Evolutionary conservation across 169 alveolate genomes (phyloP).

Genomic region (Eimeria necatrix): DNA sequence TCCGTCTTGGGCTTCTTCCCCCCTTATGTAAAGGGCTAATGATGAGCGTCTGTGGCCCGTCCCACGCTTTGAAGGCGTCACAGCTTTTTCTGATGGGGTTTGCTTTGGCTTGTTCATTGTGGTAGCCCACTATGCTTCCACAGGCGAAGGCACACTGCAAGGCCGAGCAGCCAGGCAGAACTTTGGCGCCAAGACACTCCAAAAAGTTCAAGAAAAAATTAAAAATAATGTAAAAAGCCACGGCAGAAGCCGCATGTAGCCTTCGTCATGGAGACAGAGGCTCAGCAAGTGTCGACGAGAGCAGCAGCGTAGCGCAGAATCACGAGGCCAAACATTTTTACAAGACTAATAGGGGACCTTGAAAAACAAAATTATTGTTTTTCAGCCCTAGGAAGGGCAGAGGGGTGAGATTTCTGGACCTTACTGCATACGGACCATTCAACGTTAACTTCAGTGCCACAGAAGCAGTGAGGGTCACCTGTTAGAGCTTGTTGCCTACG

Average conservation of each 20-base stretch:
- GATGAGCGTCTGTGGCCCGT: constrained; percentile 70
- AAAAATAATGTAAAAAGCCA: no score
- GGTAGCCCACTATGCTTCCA: not conserved
- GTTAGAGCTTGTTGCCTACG: not conserved
- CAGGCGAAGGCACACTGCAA: constrained; percentile 25
- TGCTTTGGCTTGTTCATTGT: constrained; percentile 68
- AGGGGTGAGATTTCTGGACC: no score
- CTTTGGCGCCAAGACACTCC: not conserved
- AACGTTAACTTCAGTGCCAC: not conserved
- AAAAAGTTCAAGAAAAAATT: no score
- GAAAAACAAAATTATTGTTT: no score
- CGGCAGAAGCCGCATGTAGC: no score
- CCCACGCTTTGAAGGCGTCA: constrained; percentile 55
- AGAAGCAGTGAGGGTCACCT: constrained; percentile 30
- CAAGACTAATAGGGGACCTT: no score
- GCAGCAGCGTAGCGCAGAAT: no score
- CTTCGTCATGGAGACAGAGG: no score
- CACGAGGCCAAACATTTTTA: no score
- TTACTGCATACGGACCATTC: no score
- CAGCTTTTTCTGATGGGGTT: constrained; percentile 34
- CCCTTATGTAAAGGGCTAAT: constrained; percentile 43
- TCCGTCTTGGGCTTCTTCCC: constrained; percentile 60
- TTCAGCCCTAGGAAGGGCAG: no score
- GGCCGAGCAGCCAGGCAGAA: not conserved
- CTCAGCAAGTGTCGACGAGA: no score